Percentiles rank a stretch among this genome's conserved stretches.
Conservation (phyloP, 148 eudicot species). For the Fagopyrum esculentum region DNA sequence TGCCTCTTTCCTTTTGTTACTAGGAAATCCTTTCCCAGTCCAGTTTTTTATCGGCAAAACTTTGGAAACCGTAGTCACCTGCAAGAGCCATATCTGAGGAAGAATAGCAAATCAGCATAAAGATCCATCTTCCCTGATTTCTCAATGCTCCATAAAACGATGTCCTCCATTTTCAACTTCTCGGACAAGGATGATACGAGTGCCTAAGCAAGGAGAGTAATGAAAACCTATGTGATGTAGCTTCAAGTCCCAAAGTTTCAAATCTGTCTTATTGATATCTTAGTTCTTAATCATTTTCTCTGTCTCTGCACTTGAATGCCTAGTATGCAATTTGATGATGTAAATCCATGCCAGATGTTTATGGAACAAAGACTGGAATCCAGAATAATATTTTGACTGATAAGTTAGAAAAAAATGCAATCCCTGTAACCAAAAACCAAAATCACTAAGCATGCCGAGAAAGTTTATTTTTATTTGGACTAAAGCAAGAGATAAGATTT, state of each 20-base stretch:
- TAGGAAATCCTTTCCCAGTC: not conserved
- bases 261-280: not conserved
- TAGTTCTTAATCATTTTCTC: not conserved
- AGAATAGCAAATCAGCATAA: slow-evolving; percentile 67
- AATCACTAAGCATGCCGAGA: not conserved
- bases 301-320: not conserved
- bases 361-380: not conserved
- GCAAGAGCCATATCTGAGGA: slow-evolving; percentile 55
- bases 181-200: slow-evolving; percentile 50
- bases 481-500: not conserved
- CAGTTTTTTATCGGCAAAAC: not conserved
- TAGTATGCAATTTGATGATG: slow-evolving; percentile 1
- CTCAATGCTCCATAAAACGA: not conserved
- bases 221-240: not conserved
- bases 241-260: not conserved
- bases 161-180: slow-evolving; percentile 40
- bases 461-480: not conserved
- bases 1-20: not conserved
- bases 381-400: not conserved
- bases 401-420: slow-evolving; percentile 2
- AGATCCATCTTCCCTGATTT: slow-evolving; percentile 34
- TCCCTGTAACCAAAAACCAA: not conserved
- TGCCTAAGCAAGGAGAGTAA: slow-evolving; percentile 31
- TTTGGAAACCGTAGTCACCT: slow-evolving; percentile 37
- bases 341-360: not conserved